Evolutionary conservation across 306 rosid genomes (phyloP).

Genomic region (Echinosophora koreensis): DNA sequence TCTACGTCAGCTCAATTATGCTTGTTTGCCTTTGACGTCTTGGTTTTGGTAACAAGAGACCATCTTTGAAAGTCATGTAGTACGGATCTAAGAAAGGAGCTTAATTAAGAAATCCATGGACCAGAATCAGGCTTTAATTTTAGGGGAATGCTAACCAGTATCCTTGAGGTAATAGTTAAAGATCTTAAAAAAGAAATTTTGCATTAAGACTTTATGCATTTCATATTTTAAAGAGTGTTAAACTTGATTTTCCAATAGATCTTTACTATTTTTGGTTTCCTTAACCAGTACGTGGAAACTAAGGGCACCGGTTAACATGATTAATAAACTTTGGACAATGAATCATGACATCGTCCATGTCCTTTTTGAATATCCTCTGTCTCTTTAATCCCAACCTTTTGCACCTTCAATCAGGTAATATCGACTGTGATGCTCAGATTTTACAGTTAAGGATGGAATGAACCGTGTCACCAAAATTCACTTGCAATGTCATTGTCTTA

Average conservation of each 20-base stretch:
- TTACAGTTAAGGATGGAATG: constrained; percentile 39
- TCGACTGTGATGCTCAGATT: constrained; percentile 5
- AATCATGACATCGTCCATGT: constrained; percentile 5
- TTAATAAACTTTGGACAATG: constrained; percentile 33
- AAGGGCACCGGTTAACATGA: too few relatives aligned
- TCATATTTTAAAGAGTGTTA: too few relatives aligned
- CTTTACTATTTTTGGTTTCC: too few relatives aligned
- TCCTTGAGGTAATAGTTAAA: too few relatives aligned
- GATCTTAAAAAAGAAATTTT: too few relatives aligned
- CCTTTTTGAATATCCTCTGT: neutral
- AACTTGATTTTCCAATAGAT: too few relatives aligned
- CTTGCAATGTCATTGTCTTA: neutral
- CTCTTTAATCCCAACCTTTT: constrained; percentile 7
- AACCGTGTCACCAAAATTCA: neutral
- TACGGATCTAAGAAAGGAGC: neutral
- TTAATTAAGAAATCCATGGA: neutral
- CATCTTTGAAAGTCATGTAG: neutral
- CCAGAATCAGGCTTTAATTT: constrained; percentile 15
- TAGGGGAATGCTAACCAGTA: too few relatives aligned
- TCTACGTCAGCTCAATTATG: constrained; percentile 34
- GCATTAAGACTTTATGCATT: too few relatives aligned
- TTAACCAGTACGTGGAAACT: too few relatives aligned
- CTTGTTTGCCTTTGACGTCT: constrained; percentile 59
- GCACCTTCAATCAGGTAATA: constrained; percentile 19
- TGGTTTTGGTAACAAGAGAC: constrained; percentile 40